Conservation (phyloP, 257 asterid genomes). For the Nicotiana obtusifolia region DNA sequence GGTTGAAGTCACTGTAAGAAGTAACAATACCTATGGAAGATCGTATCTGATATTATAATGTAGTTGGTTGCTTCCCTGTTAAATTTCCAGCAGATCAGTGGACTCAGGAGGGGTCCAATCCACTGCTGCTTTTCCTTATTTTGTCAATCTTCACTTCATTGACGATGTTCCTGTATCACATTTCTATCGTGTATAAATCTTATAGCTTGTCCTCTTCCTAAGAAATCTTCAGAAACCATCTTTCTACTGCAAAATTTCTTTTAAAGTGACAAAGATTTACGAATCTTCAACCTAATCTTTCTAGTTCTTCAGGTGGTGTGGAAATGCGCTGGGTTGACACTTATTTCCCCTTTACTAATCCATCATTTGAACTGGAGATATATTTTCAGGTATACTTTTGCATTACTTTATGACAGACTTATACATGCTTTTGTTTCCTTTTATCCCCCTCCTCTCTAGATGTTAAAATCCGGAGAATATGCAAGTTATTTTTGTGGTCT, state of each 20-base stretch:
- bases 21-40: not conserved
- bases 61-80: not conserved
- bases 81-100: not conserved
- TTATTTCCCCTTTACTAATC: conserved; percentile 90
- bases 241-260: not conserved
- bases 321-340: conserved; percentile 99
- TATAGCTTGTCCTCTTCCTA: not conserved
- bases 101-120: not conserved
- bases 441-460: not conserved
- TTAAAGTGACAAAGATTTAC: not conserved
- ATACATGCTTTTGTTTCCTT: not conserved
- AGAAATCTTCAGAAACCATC: not conserved
- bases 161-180: too few relatives aligned
- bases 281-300: conserved; percentile 11
- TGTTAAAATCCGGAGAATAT: not conserved
- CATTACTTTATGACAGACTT: not conserved
- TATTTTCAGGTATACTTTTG: conserved; percentile 62
- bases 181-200: not conserved
- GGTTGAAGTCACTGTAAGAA: not conserved
- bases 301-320: conserved; percentile 58
- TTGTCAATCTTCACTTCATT: too few relatives aligned
- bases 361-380: conserved; percentile 92
- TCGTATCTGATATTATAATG: not conserved
- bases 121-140: not conserved
- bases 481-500: not conserved